A percentile compares a stretch with the other conserved stretches of the same genome.
Evolutionary conservation across 805 yeast species (phyloP).

Genomic region (Alloascoidea africana): DNA sequence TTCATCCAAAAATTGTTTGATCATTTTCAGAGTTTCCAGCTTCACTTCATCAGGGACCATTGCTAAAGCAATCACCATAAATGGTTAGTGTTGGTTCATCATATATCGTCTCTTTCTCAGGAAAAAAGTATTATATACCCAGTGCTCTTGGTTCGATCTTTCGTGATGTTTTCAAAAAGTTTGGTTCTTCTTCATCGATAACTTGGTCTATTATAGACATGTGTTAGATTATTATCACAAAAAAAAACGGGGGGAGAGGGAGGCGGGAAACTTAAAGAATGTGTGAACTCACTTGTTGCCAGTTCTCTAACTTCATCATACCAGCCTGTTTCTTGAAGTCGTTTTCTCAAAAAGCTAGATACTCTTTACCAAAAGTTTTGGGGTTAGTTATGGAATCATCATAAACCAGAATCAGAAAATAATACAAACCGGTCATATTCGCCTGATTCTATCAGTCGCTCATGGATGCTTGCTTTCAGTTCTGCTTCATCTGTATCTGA

Average conservation of each 20-base stretch:
- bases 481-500: neutral
- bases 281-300: conserved; percentile 32
- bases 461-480: conserved; percentile 39
- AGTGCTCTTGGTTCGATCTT: conserved; percentile 52
- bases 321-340: conserved; percentile 75
- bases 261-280: too few relatives aligned
- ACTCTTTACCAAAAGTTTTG: conserved; percentile 22
- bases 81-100: too few relatives aligned
- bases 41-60: conserved; percentile 57
- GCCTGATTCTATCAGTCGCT: conserved; percentile 59
- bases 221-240: too few relatives aligned
- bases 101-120: neutral
- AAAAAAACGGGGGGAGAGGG: too few relatives aligned
- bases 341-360: conserved; percentile 43
- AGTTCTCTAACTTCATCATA: conserved; percentile 52
- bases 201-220: conserved; percentile 20
- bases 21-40: conserved; percentile 39
- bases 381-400: too few relatives aligned
- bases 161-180: conserved; percentile 34
- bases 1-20: conserved; percentile 41
- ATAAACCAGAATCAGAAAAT: conserved; percentile 5
- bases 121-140: conserved; percentile 20
- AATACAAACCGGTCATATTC: conserved; percentile 49
- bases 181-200: conserved; percentile 26
- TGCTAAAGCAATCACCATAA: conserved; percentile 11